Evolutionary conservation across 371 early-diverging fungal genomes (phyloP), one percentile per base, ranked within the genome.

Genomic region (Mucor irregularis): DNA sequence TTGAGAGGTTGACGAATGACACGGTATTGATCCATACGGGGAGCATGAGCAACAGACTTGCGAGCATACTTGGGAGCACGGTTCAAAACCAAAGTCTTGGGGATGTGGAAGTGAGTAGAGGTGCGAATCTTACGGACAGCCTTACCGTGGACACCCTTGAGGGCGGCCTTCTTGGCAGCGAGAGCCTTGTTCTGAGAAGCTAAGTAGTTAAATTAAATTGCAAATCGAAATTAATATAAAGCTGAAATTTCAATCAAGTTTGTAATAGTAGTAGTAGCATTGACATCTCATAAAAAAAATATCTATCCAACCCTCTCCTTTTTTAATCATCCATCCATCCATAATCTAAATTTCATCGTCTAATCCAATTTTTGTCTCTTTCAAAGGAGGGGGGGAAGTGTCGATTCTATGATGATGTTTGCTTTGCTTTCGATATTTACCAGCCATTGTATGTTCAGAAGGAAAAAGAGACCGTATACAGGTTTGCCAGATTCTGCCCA

Each of bases 1-100:
- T 91, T 95, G 53, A 97, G 82, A 43, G 97, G 97, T 83, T 85
- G 86, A 74, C 86, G 88, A 66, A 99, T 81, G 72, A 98, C 80
- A 71, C 80, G 82, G 87, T 89, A 93, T 75, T 90, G 86, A 74
- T 94, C 95, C 62, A 87, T 72, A 50, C 82, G 76, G 51, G 88
- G 82, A 46, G 71, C 71, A 61, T 88, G 82, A 67, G 90, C 82
- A 53, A 92, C 80, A 39, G 95, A 87, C 81, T 88, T 88, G 76
- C 95, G 92, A 55, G 84, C 78, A 81, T 95, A 95, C 87, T 91
- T 90, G 75, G 96, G 95, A 44, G 65, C 70, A 60, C 94, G 90
- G 52, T 88, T 73, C 58, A 91, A 86, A 62, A 79, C 78, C 62
- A 95, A 87, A 68, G 97, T 97, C 87, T 92, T 92, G 80, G 97